Base-by-base conservation (phyloP, 371 early-diverging fungal species). In the Syncephalastrum monosporum region DNA sequence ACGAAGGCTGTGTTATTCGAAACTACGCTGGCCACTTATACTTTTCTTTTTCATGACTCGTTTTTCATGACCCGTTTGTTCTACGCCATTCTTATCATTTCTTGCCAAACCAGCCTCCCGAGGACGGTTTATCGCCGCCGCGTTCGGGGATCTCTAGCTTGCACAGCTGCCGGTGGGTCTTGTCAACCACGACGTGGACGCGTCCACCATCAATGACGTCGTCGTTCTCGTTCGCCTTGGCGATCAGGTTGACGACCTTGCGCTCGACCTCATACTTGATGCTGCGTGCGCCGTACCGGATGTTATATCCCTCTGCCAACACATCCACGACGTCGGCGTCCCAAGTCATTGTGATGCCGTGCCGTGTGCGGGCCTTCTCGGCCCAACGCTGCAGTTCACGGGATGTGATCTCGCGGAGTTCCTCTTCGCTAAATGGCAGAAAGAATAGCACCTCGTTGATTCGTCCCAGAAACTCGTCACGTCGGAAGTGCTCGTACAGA, bases 381-480 rank as follows among this genome's bases (percentile, higher is more conserved):
- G 79, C 76, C 85, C 85, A 85, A 41, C 72, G 56, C 1, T 71
- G 54, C 14, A 85, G 51, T 38, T 85, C 84, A 45, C 76, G 71
- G 1, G 68, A 59, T 0, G 75, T 79, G 19, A 85, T 82, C 25
- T 72, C 71, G 0, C 72, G 55, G 12, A 85, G 50, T 42, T 85
- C 84, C 12, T 76, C 71, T 8, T 75, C 68, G 47, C 77, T 74
- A 33, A 85, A 83, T 0, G 85, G 85, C 33, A 83, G 60, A 43
- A 83, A 85, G 63, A 80, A 81, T 0, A 85, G 51, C 1, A 82
- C 83, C 59, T 82, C 85, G 17, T 80, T 82, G 57, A 85, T 85
- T 48, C 85, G 75, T 24, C 85, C 85, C 21, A 85, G 53, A 53
- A 85, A 85, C 47, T 85, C 85, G 50, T 85, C 85, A 21, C 85